These are phyloP conservation scores for Neostapfia colusana DNA, from an alignment of 176 grass and related monocot species.

Conservation along the genomic window DNA sequence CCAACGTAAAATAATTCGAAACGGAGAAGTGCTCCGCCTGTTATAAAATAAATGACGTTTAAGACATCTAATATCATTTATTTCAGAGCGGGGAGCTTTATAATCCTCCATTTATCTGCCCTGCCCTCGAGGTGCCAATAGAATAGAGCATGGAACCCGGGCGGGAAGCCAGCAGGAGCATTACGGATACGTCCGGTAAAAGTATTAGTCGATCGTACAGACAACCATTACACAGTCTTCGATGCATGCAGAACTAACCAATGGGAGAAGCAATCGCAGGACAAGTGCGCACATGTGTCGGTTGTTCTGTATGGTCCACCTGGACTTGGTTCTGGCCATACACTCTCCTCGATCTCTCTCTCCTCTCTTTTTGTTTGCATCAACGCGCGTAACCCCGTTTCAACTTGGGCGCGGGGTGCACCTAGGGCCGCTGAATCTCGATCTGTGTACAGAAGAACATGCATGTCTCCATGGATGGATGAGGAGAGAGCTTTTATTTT, in stretches of 20 bases:
- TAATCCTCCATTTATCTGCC: not conserved
- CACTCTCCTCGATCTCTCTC: not conserved
- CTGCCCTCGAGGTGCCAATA: constrained; percentile 14
- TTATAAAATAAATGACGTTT: too few relatives aligned
- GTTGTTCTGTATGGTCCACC: constrained; percentile 14
- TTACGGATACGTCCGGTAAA: not conserved
- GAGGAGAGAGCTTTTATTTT: not conserved
- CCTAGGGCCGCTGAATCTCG: constrained; percentile 6
- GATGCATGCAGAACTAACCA: constrained; percentile 34
- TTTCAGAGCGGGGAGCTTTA: too few relatives aligned
- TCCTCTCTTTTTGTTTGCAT: not conserved
- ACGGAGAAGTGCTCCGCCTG: too few relatives aligned
- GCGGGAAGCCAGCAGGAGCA: constrained; percentile 22
- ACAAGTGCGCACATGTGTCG: constrained; percentile 42
- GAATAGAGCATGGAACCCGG: constrained; percentile 1
- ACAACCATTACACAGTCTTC: constrained; percentile 16
- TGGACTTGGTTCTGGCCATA: not conserved
- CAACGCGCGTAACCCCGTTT: not conserved
- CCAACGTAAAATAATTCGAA: too few relatives aligned
- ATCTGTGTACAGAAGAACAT: constrained; percentile 5
- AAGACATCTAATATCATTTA: too few relatives aligned
- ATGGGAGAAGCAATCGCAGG: constrained; percentile 2
- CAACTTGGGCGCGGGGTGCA: not conserved
- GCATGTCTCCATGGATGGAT: not conserved
- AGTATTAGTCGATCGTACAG: not conserved